Base-by-base conservation (phyloP, 2,329 filamentous ascomycete genomes). In the Pseudogymnoascus sp. region DNA sequence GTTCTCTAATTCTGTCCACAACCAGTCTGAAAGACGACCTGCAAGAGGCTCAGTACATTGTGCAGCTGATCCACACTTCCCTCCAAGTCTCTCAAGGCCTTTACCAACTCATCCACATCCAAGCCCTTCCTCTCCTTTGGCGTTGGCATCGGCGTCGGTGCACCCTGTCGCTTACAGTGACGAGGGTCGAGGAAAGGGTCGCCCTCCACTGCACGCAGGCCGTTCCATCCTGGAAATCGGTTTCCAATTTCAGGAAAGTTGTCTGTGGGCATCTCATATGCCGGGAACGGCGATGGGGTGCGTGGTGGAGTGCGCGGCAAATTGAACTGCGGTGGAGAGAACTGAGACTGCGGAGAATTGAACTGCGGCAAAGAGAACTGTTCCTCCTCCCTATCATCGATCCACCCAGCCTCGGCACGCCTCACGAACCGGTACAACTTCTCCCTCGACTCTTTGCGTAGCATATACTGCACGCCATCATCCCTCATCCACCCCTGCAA, bases 341-440 rank as follows among this genome's bases (percentile, higher is more conserved):
- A 14, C 49, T 35, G 49, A 4, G 49, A 42, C 30, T 33, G 39
- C 19, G 39, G 19, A 2, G 39, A 23, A 12, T 11, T 12, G 39
- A 42, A 22, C 7, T 42, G 39, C 12, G 39, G 39, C 39, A 25
- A 30, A 8, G 4, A 2, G 9, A 30, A 30, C 45, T 52, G 28
- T 22, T 55, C 49, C 28, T 55, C 49, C 9, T 55, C 49, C 28
- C 49, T 55, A 5, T 55, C 49, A 19, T 55, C 28, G 7, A 55
- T 33, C 49, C 28, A 55, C 2, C 49, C 49, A 2, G 49, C 16
- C 28, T 55, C 49, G 16, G 49, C 49, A 28, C 49, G 49, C 28
- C 49, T 55, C 49, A 55, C 49, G 28, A 55, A 55, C 25, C 49
- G 49, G 35, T 33, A 55, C 28, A 55, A 35, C n/a, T 55, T 55